Conservation (phyloP, 108 stramenopile species). For the Aurantiochytrium sp. region DNA sequence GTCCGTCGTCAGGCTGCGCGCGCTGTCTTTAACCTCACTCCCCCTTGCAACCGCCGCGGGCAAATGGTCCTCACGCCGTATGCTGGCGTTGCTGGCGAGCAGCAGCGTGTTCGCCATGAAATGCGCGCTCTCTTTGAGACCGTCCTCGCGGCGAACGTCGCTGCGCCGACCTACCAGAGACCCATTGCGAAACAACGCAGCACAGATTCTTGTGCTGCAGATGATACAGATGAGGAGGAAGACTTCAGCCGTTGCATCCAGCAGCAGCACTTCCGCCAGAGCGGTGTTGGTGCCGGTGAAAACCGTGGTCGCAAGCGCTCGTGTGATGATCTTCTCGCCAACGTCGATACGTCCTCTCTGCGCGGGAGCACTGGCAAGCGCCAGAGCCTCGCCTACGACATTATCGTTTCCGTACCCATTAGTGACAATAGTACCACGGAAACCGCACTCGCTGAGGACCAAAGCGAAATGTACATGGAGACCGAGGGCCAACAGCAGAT, state of each 20-base stretch:
- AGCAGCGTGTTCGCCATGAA: not conserved
- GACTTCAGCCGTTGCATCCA: too few species aligned
- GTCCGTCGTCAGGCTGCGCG: not conserved
- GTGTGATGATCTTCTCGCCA: not conserved
- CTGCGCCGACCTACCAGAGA: not conserved
- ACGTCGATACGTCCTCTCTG: not conserved
- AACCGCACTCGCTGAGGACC: too few species aligned
- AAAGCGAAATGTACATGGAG: too few species aligned
- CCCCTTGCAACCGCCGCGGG: not conserved
- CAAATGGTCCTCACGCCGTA: not conserved
- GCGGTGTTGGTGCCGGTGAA: not conserved
- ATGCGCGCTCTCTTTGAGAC: slow-evolving; percentile 6
- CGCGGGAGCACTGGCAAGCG: not conserved
- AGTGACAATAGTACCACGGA: not conserved
- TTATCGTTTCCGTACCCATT: not conserved
- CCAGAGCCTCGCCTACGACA: not conserved
- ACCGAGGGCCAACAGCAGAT: too few species aligned
- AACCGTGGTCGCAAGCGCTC: not conserved
- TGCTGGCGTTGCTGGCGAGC: not conserved
- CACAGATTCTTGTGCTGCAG: too few species aligned
- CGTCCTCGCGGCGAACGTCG: not conserved
- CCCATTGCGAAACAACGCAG: not conserved
- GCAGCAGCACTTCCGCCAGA: too few species aligned
- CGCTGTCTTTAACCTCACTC: slow-evolving; percentile 7
- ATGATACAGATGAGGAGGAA: too few species aligned